These are phyloP conservation scores for Ilyonectria destructans DNA, from an alignment of 2,329 filamentous ascomycete species.

Conservation along the genomic window DNA sequence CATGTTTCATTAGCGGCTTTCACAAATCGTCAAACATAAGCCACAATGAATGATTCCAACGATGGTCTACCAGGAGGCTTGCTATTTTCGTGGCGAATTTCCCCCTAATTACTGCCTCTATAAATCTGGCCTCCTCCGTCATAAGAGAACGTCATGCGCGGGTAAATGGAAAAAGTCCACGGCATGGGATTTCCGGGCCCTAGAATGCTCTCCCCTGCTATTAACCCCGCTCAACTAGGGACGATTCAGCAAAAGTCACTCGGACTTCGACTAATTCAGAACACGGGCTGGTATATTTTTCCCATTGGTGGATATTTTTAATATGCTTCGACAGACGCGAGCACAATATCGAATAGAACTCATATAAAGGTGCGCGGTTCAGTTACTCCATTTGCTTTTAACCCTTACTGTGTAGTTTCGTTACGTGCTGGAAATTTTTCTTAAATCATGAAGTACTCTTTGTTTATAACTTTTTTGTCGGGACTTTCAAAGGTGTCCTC, in stretches of 20 bases:
- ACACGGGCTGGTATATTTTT: neutral
- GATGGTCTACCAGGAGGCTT: neutral
- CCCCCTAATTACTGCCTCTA: neutral
- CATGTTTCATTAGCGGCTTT: neutral
- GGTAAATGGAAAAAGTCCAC: neutral
- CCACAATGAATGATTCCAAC: neutral
- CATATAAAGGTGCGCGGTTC: neutral
- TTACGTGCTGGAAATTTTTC: neutral
- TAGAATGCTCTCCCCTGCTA: neutral
- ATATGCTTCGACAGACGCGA: neutral
- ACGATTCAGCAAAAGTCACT: neutral
- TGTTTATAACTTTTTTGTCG: neutral
- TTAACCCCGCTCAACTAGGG: neutral
- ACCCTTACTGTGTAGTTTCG: neutral
- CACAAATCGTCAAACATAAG: neutral
- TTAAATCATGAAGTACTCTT: neutral
- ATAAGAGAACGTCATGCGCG: neutral
- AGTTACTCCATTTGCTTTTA: neutral
- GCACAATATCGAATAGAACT: neutral
- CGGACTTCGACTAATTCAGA: neutral
- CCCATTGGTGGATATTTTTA: neutral
- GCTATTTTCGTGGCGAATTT: neutral
- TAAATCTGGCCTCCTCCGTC: neutral
- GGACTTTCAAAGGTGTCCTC: neutral
- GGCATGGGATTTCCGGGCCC: neutral